Evolutionary conservation across 805 yeast genomes (phyloP), one percentile per base, ranked within the genome.

Genomic region (Teunomyces gatunensis): DNA sequence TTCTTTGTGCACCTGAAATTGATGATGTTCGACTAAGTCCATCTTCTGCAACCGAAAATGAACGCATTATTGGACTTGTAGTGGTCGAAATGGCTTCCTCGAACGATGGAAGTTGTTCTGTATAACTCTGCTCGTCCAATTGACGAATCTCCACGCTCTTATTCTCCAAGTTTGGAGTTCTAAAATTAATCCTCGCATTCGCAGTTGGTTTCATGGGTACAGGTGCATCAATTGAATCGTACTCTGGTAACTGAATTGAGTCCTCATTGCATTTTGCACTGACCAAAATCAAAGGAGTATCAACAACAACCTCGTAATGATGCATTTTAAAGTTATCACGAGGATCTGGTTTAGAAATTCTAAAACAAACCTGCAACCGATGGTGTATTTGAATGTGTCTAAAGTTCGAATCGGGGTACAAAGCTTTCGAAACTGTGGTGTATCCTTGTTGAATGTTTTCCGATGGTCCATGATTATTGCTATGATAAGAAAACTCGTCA

Each of bases 281-380:
- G 42, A 73, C 58, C 48, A 73, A 59, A 29, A 78, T 74, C 32
- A 87, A 72, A 0, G 94, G 94, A 0, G 92, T 85, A 59, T 87
- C 94, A 34, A 87, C 85, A 39, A 87, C 80, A 17, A 87, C 91
- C 55, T 87, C 95, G 57, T 83, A 87, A 61, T 87, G 91, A 56
- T 85, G 89, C 68, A 81, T 65, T 51, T 78, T 79, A 48, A 43
- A 59, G 47, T 67, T 59, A 45, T 56, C 75, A 41, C 65, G 60
- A 0, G 79, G 74, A 49, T 83, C 86, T 1, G 81, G 81, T 54
- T 78, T 81, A 10, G 87, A 80, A 23, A 87, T 80, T 47, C 94
- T 69, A 47, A 87, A 76, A 55, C 86, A 81, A 4, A 87, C 75
- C 60, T 87, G 94, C 43, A 87, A 63, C 43, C 90, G 70, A 61